Evolutionary conservation across 2,329 filamentous ascomycete species (phyloP).

Genomic region (Chaetoscypha palmicola): DNA sequence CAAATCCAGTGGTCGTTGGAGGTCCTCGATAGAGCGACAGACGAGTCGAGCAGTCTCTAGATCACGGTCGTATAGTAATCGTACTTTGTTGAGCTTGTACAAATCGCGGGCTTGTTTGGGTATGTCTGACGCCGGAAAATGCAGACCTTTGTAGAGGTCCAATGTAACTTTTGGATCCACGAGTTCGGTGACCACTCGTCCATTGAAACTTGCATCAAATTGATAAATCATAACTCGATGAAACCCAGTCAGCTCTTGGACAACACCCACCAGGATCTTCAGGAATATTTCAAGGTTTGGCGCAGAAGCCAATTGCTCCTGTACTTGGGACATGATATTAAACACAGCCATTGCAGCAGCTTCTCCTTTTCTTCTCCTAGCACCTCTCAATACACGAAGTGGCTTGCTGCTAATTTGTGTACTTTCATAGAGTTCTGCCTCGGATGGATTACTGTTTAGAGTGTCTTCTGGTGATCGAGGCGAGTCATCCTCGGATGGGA

Average conservation of each 20-base stretch:
- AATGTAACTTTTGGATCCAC: slow-evolving; percentile 73
- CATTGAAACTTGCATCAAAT: slow-evolving; percentile 77
- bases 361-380: slow-evolving; percentile 68
- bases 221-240: slow-evolving; percentile 92
- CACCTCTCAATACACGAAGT: slow-evolving; percentile 67
- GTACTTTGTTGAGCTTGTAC: slow-evolving; percentile 85
- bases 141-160: slow-evolving; percentile 79
- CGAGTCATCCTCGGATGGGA: slow-evolving; percentile 51
- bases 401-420: slow-evolving; percentile 71
- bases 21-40: slow-evolving; percentile 66
- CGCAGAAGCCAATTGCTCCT: slow-evolving; percentile 74
- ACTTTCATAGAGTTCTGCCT: slow-evolving; percentile 67
- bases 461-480: slow-evolving; percentile 67
- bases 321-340: slow-evolving; percentile 85
- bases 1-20: slow-evolving; percentile 71
- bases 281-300: slow-evolving; percentile 65
- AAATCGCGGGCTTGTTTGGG: slow-evolving; percentile 80
- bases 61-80: slow-evolving; percentile 79
- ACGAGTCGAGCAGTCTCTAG: slow-evolving; percentile 73
- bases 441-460: slow-evolving; percentile 62
- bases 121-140: slow-evolving; percentile 84
- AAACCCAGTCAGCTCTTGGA: slow-evolving; percentile 86
- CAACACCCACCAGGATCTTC: slow-evolving; percentile 74
- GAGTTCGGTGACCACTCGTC: slow-evolving; percentile 79
- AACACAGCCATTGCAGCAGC: slow-evolving; percentile 84